Percentiles rank a stretch among this genome's conserved stretches.
These are phyloP conservation scores for Rehmannia glutinosa DNA, from an alignment of 257 asterid genomes.

Conservation along the genomic window DNA sequence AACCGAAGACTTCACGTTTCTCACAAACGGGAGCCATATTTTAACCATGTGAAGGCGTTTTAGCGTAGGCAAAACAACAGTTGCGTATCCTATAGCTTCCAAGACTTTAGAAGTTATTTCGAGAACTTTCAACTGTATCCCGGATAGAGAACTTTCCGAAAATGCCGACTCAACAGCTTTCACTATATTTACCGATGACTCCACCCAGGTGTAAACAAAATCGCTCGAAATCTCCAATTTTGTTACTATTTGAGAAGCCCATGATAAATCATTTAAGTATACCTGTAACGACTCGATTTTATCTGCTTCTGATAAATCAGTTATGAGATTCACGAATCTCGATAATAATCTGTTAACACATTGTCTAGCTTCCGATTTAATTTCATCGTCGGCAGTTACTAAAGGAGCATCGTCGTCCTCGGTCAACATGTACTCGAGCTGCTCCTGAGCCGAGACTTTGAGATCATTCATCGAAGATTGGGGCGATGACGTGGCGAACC, in stretches of 20 bases:
- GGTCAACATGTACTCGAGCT: constrained; percentile 81
- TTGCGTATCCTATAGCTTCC: constrained; percentile 60
- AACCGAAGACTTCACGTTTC: constrained; percentile 44
- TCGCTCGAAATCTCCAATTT: constrained; percentile 57
- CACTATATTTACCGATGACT: constrained; percentile 42
- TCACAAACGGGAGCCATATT: constrained; percentile 66
- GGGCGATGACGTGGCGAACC: constrained; percentile 74
- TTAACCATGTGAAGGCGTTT: constrained; percentile 52
- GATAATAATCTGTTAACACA: constrained; percentile 37
- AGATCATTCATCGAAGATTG: constrained; percentile 47
- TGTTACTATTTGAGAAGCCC: constrained; percentile 67
- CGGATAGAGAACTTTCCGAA: constrained; percentile 17
- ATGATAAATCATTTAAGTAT: constrained; percentile 51
- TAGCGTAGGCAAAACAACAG: constrained; percentile 42
- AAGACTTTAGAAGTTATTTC: constrained; percentile 61
- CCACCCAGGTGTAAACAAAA: constrained; percentile 60
- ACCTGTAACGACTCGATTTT: constrained; percentile 35
- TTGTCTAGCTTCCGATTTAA: constrained; percentile 47
- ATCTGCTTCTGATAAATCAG: constrained; percentile 32
- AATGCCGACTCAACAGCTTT: constrained; percentile 33
- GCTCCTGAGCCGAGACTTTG: constrained; percentile 80
- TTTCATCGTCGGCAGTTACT: constrained; percentile 44
- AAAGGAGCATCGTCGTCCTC: constrained; percentile 91
- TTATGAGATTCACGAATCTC: constrained; percentile 43
- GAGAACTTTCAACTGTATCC: constrained; percentile 46